Base-by-base conservation (phyloP, 2,329 filamentous ascomycete species). In the Sarocladium kiliense region DNA sequence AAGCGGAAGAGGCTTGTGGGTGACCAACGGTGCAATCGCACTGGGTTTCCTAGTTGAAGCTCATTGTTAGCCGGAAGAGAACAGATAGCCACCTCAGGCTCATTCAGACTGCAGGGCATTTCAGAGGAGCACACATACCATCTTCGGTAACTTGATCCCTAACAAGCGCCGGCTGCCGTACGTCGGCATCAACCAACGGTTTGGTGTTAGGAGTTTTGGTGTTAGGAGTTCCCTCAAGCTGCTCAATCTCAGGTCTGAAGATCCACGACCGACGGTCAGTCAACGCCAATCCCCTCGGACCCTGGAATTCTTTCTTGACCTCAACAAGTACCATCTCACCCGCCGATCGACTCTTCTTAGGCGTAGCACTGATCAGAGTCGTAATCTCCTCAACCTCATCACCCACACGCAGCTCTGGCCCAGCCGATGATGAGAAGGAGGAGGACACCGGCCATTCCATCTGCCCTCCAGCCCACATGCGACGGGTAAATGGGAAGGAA, bases 1-100 rank as follows among this genome's bases (percentile, higher is more conserved):
- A 91, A 96, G 18, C 89, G 83, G 70, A 94, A 95, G 1, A 96
- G 77, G 1, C 72, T 74, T 0, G 74, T 71, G 0, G 75, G 69
- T 0, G 77, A 79, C 75, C 74, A 78, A 19, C 63, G 62, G 3
- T 77, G 54, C 14, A 66, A 64, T 10, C 75, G 64, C 0, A 58
- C 42, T 0, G 64, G 37, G 58, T 60, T 2, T 10, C 44, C 44
- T 47, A 18, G 16, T 51, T 14, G 37, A 19, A 32, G 44, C n/a
- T 41, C 53, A 26, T 16, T 14, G 55, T 32, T 3, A 23, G 26
- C 26, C 9, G 27, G 26, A 53, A 32, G 12, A 32, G 30, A 32
- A 12, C 23, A 55, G 39, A 19, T 16, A 21, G 4, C 19, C 23
- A 9, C 2, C 3, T 41, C 19, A 37, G 14, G 3, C n/a, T 21